A percentile compares a stretch with the other conserved stretches of the same genome.
phyloP scores from a whole-genome alignment of 352 stramenopile species.

The Poterioochromonas sp. region DNA sequence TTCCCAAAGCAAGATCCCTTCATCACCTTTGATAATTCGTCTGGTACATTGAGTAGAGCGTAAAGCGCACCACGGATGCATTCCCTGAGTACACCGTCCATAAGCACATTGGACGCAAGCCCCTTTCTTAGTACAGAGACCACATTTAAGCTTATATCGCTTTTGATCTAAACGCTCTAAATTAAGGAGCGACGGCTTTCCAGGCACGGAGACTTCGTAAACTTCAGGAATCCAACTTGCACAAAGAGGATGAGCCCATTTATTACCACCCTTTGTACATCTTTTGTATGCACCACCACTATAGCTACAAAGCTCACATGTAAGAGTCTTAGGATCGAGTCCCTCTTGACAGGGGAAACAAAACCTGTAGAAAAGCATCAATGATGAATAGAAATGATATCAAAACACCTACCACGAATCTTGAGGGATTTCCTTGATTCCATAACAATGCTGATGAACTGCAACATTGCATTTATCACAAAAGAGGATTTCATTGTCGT shows the following conservation, averaged over 20 bases:
- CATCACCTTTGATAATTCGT: conserved; percentile 18
- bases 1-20: not conserved
- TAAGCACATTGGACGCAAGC: conserved; percentile 17
- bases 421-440: conserved; percentile 54
- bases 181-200: not conserved
- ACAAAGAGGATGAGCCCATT: conserved; percentile 23
- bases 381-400: not conserved
- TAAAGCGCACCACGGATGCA: conserved; percentile 15
- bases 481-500: conserved; percentile 76
- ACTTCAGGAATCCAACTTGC: conserved; percentile 20
- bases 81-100: not conserved
- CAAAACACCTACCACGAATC: conserved; percentile 36
- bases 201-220: not conserved
- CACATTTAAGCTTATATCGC: conserved; percentile 26
- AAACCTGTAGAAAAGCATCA: conserved; percentile 1
- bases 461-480: conserved; percentile 71
- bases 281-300: conserved; percentile 19
- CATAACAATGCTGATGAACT: conserved; percentile 78
- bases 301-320: conserved; percentile 9
- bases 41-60: not conserved
- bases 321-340: not conserved
- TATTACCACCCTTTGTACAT: not conserved
- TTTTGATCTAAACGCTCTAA: not conserved
- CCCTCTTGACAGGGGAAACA: not conserved
- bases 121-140: not conserved